Percentiles rank a stretch among this genome's conserved stretches.
Evolutionary conservation across 2,329 filamentous ascomycete genomes (phyloP).

Genomic region (Beauveria caledonica): DNA sequence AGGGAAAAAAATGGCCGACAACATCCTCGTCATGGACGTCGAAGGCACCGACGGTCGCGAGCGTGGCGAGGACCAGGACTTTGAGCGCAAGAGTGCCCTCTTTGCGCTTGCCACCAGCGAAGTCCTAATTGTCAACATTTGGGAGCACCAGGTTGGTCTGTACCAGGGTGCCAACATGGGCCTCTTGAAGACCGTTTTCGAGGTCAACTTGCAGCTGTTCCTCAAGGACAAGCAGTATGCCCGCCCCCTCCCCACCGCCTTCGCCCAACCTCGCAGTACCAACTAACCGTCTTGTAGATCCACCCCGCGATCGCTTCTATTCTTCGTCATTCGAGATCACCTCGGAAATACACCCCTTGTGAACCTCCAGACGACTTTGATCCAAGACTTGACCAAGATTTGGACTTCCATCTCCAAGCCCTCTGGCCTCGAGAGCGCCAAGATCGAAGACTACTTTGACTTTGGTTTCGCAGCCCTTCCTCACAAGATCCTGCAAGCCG

Average conservation of each 20-base stretch:
- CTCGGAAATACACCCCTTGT: slow-evolving; percentile 82
- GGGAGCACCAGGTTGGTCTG: slow-evolving; percentile 96
- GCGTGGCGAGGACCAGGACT: slow-evolving; percentile 95
- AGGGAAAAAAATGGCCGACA: slow-evolving; percentile 72
- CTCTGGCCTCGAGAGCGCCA: slow-evolving; percentile 74
- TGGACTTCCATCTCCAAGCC: slow-evolving; percentile 94
- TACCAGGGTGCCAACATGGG: slow-evolving; percentile 99
- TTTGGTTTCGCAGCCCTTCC: slow-evolving; percentile 94
- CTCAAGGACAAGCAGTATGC: slow-evolving; percentile 86
- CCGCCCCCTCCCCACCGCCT: not conserved
- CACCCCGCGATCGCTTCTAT: slow-evolving; percentile 81
- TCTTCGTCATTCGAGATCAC: slow-evolving; percentile 98
- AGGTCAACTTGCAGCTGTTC: slow-evolving; percentile 96
- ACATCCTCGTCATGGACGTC: slow-evolving; percentile 98
- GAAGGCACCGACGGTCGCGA: slow-evolving; percentile 96
- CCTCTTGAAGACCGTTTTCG: slow-evolving; percentile 94
- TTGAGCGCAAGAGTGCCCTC: slow-evolving; percentile 94
- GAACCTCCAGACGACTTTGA: slow-evolving; percentile 82
- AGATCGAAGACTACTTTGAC: slow-evolving; percentile 96
- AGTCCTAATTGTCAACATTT: slow-evolving; percentile 96
- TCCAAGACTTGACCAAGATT: slow-evolving; percentile 85
- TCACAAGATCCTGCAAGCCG: slow-evolving; percentile 92
- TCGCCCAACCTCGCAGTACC: not conserved
- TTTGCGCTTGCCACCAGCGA: slow-evolving; percentile 97
- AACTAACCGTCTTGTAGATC: slow-evolving; percentile 45